Evolutionary conservation across 257 asterid species (phyloP).

Genomic region (Petunia axillaris): DNA sequence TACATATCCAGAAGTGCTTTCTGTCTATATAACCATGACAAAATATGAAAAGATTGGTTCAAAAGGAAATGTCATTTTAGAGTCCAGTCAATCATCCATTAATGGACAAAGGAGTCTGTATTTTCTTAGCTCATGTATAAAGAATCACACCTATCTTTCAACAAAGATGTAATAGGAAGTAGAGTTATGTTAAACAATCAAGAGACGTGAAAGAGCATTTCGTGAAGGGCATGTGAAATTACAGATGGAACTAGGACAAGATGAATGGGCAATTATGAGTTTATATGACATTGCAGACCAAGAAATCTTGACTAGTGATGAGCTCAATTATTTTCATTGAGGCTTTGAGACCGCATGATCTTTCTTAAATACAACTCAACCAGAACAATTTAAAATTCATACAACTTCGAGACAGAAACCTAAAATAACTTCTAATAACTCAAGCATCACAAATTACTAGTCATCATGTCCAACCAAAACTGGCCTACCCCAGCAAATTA

Average conservation of each 20-base stretch:
- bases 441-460: conserved; percentile 4
- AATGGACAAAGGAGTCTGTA: background rate
- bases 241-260: conserved; percentile 1
- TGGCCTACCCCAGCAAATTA: conserved; percentile 7
- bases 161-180: background rate
- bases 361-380: background rate
- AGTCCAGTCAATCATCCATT: background rate
- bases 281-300: background rate
- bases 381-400: conserved; percentile 5
- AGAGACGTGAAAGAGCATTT: background rate
- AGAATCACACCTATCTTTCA: background rate
- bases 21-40: background rate
- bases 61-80: background rate
- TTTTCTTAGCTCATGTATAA: conserved; percentile 17
- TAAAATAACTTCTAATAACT: conserved; percentile 3
- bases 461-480: conserved; percentile 6
- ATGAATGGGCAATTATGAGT: background rate
- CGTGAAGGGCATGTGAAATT: background rate
- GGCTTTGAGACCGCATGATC: conserved; percentile 6
- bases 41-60: background rate
- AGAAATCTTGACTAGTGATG: background rate
- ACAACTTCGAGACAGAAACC: background rate
- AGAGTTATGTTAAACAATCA: background rate
- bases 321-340: background rate
- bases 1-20: background rate